A percentile compares a stretch with the other conserved stretches of the same genome.
Evolutionary conservation across 108 stramenopile genomes (phyloP).

Genomic region (Skeletonema tropicum): DNA sequence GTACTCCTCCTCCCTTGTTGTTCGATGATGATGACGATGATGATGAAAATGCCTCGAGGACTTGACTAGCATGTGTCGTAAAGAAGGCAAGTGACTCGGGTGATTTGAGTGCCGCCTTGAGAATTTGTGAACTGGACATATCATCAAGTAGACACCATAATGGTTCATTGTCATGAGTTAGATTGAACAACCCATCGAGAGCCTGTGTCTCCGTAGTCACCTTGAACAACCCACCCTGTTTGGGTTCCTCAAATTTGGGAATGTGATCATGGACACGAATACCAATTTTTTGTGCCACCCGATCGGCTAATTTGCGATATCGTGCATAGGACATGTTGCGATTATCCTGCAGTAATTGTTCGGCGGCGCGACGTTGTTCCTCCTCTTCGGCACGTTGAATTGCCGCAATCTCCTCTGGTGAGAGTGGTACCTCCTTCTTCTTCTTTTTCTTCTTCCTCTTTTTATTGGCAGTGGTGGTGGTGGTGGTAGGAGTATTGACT

Average conservation of each 20-base stretch:
- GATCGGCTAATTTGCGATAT: not conserved
- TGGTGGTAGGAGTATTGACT: too few relatives aligned
- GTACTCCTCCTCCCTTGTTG: not conserved
- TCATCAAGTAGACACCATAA: not conserved
- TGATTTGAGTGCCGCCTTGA: constrained; percentile 5
- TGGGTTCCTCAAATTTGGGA: not conserved
- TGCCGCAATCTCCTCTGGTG: not conserved
- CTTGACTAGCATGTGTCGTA: not conserved
- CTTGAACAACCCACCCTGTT: not conserved
- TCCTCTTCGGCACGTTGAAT: not conserved
- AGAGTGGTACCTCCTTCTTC: not conserved
- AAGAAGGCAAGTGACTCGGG: not conserved
- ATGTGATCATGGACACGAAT: not conserved
- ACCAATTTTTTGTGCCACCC: not conserved
- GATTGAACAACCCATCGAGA: not conserved
- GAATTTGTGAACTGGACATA: not conserved
- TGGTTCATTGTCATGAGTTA: not conserved
- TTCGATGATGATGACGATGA: not conserved
- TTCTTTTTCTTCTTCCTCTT: constrained; percentile 3
- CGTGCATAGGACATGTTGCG: not conserved
- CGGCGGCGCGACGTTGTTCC: not conserved
- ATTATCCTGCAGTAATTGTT: not conserved
- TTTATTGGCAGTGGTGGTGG: not conserved
- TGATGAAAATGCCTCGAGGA: not conserved
- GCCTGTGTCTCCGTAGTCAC: not conserved